A percentile compares a stretch with the other conserved stretches of the same genome.
These are phyloP conservation scores for Rhododendron kiyosumense DNA, from an alignment of 148 eudicot species.

Conservation along the genomic window DNA sequence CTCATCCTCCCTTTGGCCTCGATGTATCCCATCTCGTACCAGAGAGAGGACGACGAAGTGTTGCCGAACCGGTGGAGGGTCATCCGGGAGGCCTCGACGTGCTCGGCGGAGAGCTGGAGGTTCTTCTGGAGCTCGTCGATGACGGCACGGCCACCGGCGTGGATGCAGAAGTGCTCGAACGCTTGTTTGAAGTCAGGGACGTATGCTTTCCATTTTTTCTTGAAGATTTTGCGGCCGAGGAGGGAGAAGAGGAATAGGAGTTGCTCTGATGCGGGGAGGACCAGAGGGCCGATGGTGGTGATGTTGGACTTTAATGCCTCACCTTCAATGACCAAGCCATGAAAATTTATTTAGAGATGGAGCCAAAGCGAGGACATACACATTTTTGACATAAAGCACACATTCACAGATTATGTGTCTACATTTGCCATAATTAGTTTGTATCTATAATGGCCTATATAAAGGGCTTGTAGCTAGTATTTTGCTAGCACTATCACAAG, in stretches of 20 bases:
- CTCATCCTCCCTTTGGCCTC: slow-evolving; percentile 28
- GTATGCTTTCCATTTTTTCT: slow-evolving; percentile 12
- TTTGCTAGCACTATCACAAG: too few relatives aligned
- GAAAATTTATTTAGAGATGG: not conserved
- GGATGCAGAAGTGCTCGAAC: slow-evolving; percentile 26
- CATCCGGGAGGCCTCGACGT: slow-evolving; percentile 22
- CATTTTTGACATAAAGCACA: too few relatives aligned
- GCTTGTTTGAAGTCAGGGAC: slow-evolving; percentile 26
- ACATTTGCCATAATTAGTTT: too few relatives aligned
- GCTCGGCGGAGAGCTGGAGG: slow-evolving; percentile 17
- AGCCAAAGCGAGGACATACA: not conserved
- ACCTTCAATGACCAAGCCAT: slow-evolving; percentile 5
- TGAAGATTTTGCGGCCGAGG: slow-evolving; percentile 15
- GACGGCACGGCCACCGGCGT: slow-evolving; percentile 20
- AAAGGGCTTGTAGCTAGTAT: too few relatives aligned
- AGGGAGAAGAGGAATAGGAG: slow-evolving; percentile 12
- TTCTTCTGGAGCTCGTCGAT: slow-evolving; percentile 21
- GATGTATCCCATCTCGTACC: slow-evolving; percentile 23
- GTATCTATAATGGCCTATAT: not conserved
- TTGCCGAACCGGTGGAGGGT: slow-evolving; percentile 23
- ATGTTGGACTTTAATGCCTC: slow-evolving; percentile 22
- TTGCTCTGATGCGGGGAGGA: slow-evolving; percentile 20
- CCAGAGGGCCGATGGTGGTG: slow-evolving; percentile 22
- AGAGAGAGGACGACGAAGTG: slow-evolving; percentile 21
- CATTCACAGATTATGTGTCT: too few relatives aligned